Base-by-base conservation (phyloP, 2,329 filamentous ascomycete genomes). In the Falciphora oryzae region DNA sequence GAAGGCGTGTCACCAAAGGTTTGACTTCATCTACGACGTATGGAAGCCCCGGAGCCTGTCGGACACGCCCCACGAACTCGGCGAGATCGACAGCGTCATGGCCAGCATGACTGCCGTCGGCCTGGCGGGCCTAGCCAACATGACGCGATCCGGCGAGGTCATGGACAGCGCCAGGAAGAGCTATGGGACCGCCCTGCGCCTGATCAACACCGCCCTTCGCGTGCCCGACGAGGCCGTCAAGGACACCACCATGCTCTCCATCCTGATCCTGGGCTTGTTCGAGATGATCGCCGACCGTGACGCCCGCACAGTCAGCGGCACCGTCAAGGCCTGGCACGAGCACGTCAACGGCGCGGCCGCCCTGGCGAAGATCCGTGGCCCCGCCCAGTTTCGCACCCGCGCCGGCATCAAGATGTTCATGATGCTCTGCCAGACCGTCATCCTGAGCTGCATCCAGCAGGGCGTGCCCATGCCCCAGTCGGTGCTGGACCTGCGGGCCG, bases 41-140 rank as follows among this genome's bases (percentile, higher is more conserved):
- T 83, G 81, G 81, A 80, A 78, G 65, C 80, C 81, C 0, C 75
- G 73, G 8, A 50, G 31, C 4, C 53, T 63, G 50, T 68, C 74
- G 3, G 71, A 74, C 5, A 22, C 56, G 3, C 27, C 61, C 50
- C 70, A 73, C 32, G 22, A 11, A 22, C 44, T 25, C 18, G 44
- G 44, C 44, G 71, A 75, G 18, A 66, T 77, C 16, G 83, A 84
- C 68, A 75, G 79, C 14, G 78, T 83, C 28, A 76, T 83, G 29
- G 78, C 81, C 25, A 81, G 81, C 68, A 83, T 85, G 75, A 80
- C 79, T 16, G 83, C 83, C 6, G 83, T 85, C 8, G 83, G 83
- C 18, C 74, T 86, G 8, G 79, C 81, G 38, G 81, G 81, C 10
- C 75, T 83, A 61, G 80, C 82, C 13, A 79, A 82, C 68, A 73